Evolutionary conservation across 2,329 filamentous ascomycete genomes (phyloP).

Genomic region (Eurotiales sp.): DNA sequence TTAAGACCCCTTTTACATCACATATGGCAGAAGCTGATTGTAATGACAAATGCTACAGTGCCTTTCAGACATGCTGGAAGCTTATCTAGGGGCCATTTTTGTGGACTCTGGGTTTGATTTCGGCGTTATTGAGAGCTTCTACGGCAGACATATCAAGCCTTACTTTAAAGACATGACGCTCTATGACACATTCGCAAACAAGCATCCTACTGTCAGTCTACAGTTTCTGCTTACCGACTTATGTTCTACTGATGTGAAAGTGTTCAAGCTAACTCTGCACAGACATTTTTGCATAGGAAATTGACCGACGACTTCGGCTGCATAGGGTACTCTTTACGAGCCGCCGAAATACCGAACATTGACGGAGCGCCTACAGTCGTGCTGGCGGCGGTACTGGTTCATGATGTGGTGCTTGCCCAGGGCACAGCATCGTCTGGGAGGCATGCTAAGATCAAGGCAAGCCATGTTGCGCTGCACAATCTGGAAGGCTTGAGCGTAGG

Average conservation of each 20-base stretch:
- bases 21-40: neutral
- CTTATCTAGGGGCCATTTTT: slow-evolving; percentile 85
- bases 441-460: slow-evolving; percentile 65
- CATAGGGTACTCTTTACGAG: slow-evolving; percentile 49
- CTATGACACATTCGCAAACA: slow-evolving; percentile 82
- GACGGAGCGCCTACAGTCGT: slow-evolving; percentile 51
- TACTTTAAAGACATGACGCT: slow-evolving; percentile 83
- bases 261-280: too few relatives aligned
- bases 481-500: slow-evolving; percentile 50
- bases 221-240: neutral
- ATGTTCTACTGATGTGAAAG: too few relatives aligned
- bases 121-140: slow-evolving; percentile 69
- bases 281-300: slow-evolving; percentile 64
- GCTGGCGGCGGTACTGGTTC: slow-evolving; percentile 71
- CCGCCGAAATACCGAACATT: slow-evolving; percentile 41
- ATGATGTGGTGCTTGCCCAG: slow-evolving; percentile 64
- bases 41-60: slow-evolving; percentile 46
- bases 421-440: slow-evolving; percentile 60
- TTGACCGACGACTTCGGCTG: slow-evolving; percentile 66
- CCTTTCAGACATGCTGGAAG: slow-evolving; percentile 82
- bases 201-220: slow-evolving; percentile 65
- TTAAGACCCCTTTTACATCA: neutral
- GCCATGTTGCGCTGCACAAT: slow-evolving; percentile 35
- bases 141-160: slow-evolving; percentile 65
- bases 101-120: slow-evolving; percentile 84